These are phyloP conservation scores for Ustilago sp. DNA, from an alignment of 1,284 basidiomycete species.

Conservation along the genomic window DNA sequence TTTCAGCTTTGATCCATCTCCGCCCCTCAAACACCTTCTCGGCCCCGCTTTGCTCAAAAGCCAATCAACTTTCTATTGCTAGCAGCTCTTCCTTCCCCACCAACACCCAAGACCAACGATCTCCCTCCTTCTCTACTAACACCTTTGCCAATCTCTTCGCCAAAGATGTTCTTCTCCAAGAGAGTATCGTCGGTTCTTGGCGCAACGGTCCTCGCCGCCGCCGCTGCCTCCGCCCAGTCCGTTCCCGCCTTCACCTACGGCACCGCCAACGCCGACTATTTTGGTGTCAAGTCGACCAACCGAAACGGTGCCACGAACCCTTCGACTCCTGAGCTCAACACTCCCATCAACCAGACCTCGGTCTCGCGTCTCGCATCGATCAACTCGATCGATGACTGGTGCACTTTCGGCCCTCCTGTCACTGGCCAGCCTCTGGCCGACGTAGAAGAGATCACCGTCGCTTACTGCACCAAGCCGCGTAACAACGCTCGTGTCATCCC, in stretches of 20 bases:
- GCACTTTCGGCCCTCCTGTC: slow-evolving; percentile 70
- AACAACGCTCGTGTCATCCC: slow-evolving; percentile 70
- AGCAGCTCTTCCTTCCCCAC: neutral
- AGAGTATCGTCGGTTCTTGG: slow-evolving; percentile 37
- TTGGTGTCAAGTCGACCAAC: slow-evolving; percentile 56
- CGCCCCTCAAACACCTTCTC: neutral
- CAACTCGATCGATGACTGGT: slow-evolving; percentile 69
- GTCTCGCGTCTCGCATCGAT: slow-evolving; percentile 63
- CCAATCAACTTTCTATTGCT: neutral
- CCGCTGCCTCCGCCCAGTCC: slow-evolving; percentile 16
- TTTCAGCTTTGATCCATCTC: neutral
- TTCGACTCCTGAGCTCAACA: slow-evolving; percentile 54
- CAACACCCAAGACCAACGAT: too few relatives aligned
- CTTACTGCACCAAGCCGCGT: slow-evolving; percentile 77
- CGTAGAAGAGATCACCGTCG: slow-evolving; percentile 77
- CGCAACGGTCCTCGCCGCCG: slow-evolving; percentile 33
- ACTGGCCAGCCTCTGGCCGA: slow-evolving; percentile 74
- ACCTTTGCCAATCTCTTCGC: neutral
- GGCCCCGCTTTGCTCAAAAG: slow-evolving; percentile 10
- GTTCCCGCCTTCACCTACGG: slow-evolving; percentile 61
- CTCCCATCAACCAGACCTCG: slow-evolving; percentile 67
- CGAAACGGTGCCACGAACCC: slow-evolving; percentile 66
- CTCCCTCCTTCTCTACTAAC: slow-evolving; percentile 13
- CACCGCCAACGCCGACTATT: slow-evolving; percentile 50
- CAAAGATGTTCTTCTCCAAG: slow-evolving; percentile 50